Evolutionary conservation across 176 grass and related monocot genomes (phyloP).

Genomic region (Coix lacrymajobi): DNA sequence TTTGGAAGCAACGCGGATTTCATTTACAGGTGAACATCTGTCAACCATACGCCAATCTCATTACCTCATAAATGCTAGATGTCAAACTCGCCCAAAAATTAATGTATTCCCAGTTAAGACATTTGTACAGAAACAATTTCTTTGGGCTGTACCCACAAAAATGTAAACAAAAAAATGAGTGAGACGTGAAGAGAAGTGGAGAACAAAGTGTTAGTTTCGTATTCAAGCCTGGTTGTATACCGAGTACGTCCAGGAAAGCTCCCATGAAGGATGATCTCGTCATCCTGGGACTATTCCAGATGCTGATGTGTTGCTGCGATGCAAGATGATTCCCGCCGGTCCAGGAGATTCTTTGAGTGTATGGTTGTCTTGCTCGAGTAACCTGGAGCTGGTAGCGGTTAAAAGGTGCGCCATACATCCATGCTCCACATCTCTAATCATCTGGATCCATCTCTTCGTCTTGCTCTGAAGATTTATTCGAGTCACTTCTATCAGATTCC

Average conservation of each 20-base stretch:
- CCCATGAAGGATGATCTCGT: neutral
- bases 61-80: neutral
- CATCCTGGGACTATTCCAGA: conserved; percentile 8
- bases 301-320: neutral
- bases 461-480: conserved; percentile 60
- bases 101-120: conserved; percentile 26
- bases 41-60: neutral
- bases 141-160: conserved; percentile 27
- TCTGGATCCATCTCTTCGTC: conserved; percentile 98
- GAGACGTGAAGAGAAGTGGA: conserved; percentile 15
- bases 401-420: neutral
- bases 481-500: conserved; percentile 63
- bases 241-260: neutral
- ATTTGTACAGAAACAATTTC: conserved; percentile 39
- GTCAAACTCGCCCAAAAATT: conserved; percentile 31
- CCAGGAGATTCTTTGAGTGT: conserved; percentile 7
- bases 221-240: conserved; percentile 21
- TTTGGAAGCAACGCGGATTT: too few species aligned
- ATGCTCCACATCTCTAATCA: neutral
- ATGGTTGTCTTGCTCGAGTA: neutral
- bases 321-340: neutral
- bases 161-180: conserved; percentile 6
- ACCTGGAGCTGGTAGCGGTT: conserved; percentile 32
- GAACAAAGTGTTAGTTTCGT: conserved; percentile 53
- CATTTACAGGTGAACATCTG: conserved; percentile 7